Evolutionary conservation across 495 filamentous ascomycete species (phyloP).

Genomic region (Pseudevernia furfuracea): DNA sequence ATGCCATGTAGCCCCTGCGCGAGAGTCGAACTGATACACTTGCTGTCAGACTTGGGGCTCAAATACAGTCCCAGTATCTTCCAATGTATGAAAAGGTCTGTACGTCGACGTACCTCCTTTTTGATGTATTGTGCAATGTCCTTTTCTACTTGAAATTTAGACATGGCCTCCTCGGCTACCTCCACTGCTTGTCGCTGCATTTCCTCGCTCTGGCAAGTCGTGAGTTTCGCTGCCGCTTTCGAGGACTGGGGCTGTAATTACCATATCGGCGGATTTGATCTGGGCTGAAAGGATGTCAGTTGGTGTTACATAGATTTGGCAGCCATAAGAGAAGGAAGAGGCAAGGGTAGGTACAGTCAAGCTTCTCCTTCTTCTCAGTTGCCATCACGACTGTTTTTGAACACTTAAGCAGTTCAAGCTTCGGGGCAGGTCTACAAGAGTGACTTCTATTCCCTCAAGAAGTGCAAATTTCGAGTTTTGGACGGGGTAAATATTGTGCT

Average conservation of each 20-base stretch:
- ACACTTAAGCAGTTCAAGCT: not conserved
- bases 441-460: not conserved
- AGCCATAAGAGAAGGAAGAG: not conserved
- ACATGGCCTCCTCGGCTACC: constrained; percentile 90
- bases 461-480: not conserved
- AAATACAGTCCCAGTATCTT: not conserved
- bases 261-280: constrained; percentile 98
- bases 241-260: constrained; percentile 35
- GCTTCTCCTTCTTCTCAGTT: constrained; percentile 57
- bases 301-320: not conserved
- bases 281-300: constrained; percentile 56
- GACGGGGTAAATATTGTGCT: not conserved
- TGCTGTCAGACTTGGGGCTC: not conserved
- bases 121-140: constrained; percentile 98
- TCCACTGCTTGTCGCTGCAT: constrained; percentile 94
- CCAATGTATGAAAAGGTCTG: not conserved
- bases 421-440: not conserved
- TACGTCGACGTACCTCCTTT: constrained; percentile 59
- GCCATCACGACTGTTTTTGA: constrained; percentile 31
- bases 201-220: constrained; percentile 65
- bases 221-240: constrained; percentile 15
- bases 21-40: constrained; percentile 64
- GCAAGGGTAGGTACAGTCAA: constrained; percentile 50
- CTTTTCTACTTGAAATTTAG: constrained; percentile 91
- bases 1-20: constrained; percentile 95